These are phyloP conservation scores for Miamiensis avidus DNA, from an alignment of 169 alveolate genomes.

Conservation along the genomic window DNA sequence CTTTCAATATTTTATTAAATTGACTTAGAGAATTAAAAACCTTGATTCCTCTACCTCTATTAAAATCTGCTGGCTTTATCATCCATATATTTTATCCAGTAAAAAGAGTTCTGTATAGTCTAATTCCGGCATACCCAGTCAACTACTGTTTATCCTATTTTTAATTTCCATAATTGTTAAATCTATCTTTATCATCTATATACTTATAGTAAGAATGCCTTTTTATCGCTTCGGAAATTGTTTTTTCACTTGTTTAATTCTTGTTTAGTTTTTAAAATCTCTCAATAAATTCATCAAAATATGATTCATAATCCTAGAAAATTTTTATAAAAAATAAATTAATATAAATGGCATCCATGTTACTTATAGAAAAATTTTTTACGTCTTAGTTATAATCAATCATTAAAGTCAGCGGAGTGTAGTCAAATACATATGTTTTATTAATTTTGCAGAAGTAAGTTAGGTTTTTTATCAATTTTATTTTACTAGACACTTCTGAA, in stretches of 20 bases:
- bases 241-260: background rate
- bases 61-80: slow-evolving; percentile 53
- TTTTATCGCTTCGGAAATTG: background rate
- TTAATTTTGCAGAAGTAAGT: slow-evolving; percentile 36
- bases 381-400: slow-evolving; percentile 9
- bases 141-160: background rate
- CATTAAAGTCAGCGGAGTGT: slow-evolving; percentile 30
- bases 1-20: slow-evolving; percentile 18
- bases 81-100: slow-evolving; percentile 52
- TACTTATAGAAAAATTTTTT: background rate
- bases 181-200: background rate
- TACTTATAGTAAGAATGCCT: slow-evolving; percentile 11
- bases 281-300: slow-evolving; percentile 12
- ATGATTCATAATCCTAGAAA: background rate
- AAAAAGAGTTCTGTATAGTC: slow-evolving; percentile 11
- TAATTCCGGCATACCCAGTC: background rate
- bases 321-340: slow-evolving; percentile 6
- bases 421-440: slow-evolving; percentile 29
- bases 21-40: slow-evolving; percentile 34
- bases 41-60: slow-evolving; percentile 61
- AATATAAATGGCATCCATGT: slow-evolving; percentile 31
- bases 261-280: slow-evolving; percentile 6
- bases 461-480: slow-evolving; percentile 52
- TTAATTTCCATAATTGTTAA: background rate
- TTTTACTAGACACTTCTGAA: slow-evolving; percentile 54